Evolutionary conservation across 1,139 yeast species (phyloP).

Genomic region (Protomyces inundatus): DNA sequence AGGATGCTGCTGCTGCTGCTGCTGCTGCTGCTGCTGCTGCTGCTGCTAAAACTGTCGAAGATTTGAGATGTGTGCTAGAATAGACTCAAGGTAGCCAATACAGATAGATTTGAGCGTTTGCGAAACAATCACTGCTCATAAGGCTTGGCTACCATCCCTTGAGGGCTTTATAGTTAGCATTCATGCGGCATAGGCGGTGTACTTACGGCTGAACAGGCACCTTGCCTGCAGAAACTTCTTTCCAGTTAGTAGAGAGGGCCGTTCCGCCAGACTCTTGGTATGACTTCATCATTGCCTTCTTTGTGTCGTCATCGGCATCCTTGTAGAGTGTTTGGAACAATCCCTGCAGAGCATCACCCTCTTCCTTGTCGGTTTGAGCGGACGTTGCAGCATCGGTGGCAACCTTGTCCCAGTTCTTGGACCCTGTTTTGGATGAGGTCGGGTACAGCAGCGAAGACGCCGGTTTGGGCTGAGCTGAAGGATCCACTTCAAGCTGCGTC

Average conservation of each 20-base stretch:
- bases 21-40: too few relatives aligned
- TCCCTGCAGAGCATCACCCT: slow-evolving; percentile 54
- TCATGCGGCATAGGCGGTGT: neutral
- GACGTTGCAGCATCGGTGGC: slow-evolving; percentile 40
- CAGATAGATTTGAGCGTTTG: too few relatives aligned
- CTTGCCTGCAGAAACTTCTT: slow-evolving; percentile 63
- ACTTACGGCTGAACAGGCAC: slow-evolving; percentile 59
- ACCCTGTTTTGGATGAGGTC: slow-evolving; percentile 52
- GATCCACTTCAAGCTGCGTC: slow-evolving; percentile 37
- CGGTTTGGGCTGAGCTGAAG: slow-evolving; percentile 33
- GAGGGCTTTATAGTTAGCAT: neutral
- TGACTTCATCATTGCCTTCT: slow-evolving; percentile 95
- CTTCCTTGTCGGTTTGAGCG: slow-evolving; percentile 42
- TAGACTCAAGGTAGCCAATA: too few relatives aligned
- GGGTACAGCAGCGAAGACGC: slow-evolving; percentile 47
- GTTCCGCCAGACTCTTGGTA: slow-evolving; percentile 93
- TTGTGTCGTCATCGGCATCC: slow-evolving; percentile 81
- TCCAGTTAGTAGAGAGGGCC: slow-evolving; percentile 89
- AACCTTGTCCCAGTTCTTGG: slow-evolving; percentile 68
- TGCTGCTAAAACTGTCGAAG: too few relatives aligned
- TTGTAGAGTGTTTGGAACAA: slow-evolving; percentile 63
- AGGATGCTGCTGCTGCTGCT: too few relatives aligned
- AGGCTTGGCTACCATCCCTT: neutral
- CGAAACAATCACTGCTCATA: neutral
- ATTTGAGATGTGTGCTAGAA: too few relatives aligned